Conservation (phyloP, 768 basidiomycete species). For the Hygrocybe coccinea region DNA sequence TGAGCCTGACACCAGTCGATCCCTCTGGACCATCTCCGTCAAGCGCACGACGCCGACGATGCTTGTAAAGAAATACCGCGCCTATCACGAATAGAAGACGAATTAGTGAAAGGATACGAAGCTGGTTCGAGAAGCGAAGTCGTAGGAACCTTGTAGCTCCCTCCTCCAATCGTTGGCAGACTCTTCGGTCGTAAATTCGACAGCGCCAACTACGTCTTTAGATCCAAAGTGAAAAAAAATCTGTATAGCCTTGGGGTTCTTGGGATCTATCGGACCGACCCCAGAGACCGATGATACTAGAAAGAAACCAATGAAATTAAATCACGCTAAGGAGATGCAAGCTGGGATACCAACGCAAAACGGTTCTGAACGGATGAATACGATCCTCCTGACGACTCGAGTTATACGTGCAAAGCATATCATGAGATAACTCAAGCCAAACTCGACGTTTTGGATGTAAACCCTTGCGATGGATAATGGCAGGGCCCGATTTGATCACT, state of each 20-base stretch:
- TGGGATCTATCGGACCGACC: constrained; percentile 41
- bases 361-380: constrained; percentile 48
- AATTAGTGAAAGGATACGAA: not conserved
- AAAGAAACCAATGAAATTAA: constrained; percentile 1
- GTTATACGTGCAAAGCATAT: constrained; percentile 55
- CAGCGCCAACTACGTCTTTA: constrained; percentile 23
- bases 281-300: constrained; percentile 47
- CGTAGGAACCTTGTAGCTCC: constrained; percentile 39
- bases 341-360: constrained; percentile 42
- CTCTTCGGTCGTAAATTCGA: constrained; percentile 57
- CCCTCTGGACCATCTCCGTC: constrained; percentile 26
- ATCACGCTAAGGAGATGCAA: not conserved
- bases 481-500: constrained; percentile 48
- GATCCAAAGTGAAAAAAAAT: constrained; percentile 32
- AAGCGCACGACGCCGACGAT: constrained; percentile 35
- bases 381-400: constrained; percentile 51
- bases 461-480: constrained; percentile 42
- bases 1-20: constrained; percentile 39
- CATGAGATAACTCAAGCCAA: constrained; percentile 59
- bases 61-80: constrained; percentile 43
- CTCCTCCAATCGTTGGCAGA: constrained; percentile 46
- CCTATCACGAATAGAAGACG: constrained; percentile 23
- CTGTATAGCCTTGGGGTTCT: constrained; percentile 40
- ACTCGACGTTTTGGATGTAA: constrained; percentile 44
- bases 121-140: not conserved